Evolutionary conservation across 2,329 filamentous ascomycete species (phyloP).

Genomic region (Aspergillus pseudonomiae): DNA sequence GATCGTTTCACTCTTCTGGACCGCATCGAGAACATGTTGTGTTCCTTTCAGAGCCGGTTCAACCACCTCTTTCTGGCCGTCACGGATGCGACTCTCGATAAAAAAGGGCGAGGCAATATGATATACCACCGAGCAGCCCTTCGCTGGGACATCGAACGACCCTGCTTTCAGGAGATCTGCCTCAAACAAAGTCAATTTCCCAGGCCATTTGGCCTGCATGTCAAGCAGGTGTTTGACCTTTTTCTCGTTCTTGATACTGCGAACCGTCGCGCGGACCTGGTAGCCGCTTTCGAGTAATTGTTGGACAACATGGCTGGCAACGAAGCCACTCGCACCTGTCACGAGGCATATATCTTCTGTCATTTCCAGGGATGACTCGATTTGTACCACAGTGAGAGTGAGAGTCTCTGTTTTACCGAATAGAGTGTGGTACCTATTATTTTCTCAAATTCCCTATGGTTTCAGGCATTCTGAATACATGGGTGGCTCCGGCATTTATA

Average conservation of each 20-base stretch:
- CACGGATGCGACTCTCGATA: conserved; percentile 26
- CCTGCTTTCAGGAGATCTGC: conserved; percentile 32
- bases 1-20: conserved; percentile 25
- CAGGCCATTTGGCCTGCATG: conserved; percentile 20
- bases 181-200: conserved; percentile 28
- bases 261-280: conserved; percentile 18
- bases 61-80: conserved; percentile 15
- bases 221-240: conserved; percentile 23
- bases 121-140: conserved; percentile 34
- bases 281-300: conserved; percentile 20
- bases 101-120: conserved; percentile 42
- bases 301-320: conserved; percentile 22
- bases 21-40: conserved; percentile 28
- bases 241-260: conserved; percentile 16
- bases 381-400: too few species aligned
- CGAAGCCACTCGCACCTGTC: conserved; percentile 24
- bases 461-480: too few species aligned
- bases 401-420: too few species aligned
- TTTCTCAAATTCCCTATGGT: too few species aligned
- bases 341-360: conserved; percentile 9
- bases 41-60: conserved; percentile 32
- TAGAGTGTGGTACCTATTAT: too few species aligned
- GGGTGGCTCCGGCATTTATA: too few species aligned
- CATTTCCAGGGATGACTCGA: too few species aligned
- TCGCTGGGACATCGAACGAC: conserved; percentile 33